Percentiles rank a stretch among this genome's conserved stretches.
phyloP scores from a whole-genome alignment of 805 yeast genomes.

The Metschnikowia proteae region DNA sequence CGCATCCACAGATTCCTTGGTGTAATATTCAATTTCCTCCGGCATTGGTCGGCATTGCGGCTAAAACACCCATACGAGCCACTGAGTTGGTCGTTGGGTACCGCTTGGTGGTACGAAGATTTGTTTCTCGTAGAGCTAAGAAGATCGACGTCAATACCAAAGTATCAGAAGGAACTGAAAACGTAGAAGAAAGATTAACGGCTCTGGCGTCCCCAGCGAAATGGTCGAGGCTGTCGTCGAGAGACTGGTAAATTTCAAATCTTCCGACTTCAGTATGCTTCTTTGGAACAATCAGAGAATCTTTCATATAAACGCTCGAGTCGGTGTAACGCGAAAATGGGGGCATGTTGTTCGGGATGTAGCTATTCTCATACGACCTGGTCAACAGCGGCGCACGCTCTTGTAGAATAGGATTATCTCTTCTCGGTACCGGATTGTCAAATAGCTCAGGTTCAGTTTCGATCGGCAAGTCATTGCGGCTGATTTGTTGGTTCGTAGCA shows the following conservation, averaged over 20 bases:
- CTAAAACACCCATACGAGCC: slow-evolving; percentile 6
- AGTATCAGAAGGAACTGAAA: slow-evolving; percentile 31
- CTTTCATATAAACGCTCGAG: slow-evolving; percentile 21
- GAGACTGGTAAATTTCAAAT: slow-evolving; percentile 35
- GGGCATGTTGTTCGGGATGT: slow-evolving; percentile 32
- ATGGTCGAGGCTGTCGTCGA: slow-evolving; percentile 1
- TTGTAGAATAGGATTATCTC: slow-evolving; percentile 21
- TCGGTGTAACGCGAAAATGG: slow-evolving; percentile 39
- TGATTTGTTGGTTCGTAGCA: neutral
- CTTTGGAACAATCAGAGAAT: slow-evolving; percentile 28
- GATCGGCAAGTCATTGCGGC: neutral
- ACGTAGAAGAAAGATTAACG: slow-evolving; percentile 24
- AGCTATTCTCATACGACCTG: slow-evolving; percentile 7
- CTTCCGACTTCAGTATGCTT: slow-evolving; percentile 33
- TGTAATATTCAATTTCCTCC: neutral
- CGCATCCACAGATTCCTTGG: neutral
- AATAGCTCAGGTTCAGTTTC: slow-evolving; percentile 6
- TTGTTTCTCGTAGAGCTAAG: slow-evolving; percentile 31
- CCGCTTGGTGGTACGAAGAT: slow-evolving; percentile 20
- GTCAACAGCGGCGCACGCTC: slow-evolving; percentile 12
- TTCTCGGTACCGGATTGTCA: slow-evolving; percentile 33
- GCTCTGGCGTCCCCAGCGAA: neutral
- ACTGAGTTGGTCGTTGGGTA: slow-evolving; percentile 8
- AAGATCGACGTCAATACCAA: slow-evolving; percentile 31
- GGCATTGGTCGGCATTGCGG: neutral